Evolutionary conservation across 352 stramenopile genomes (phyloP).

Genomic region (Halophytophthora polymorphica): DNA sequence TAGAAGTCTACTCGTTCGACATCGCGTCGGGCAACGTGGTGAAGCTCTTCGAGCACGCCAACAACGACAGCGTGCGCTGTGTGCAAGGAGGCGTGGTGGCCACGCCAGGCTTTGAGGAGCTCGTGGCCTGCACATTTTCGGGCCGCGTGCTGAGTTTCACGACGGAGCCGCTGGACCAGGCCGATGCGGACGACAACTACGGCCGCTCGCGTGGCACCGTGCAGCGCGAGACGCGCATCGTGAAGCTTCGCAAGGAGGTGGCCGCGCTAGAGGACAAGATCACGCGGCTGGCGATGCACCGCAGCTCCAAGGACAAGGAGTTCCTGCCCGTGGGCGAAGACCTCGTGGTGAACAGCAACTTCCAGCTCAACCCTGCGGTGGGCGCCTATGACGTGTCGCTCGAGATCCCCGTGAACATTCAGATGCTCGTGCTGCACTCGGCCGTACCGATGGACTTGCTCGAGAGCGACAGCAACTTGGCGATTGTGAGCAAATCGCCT

Average conservation of each 20-base stretch:
- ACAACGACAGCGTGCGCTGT: conserved; percentile 71
- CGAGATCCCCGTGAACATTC: conserved; percentile 78
- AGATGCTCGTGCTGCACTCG: conserved; percentile 73
- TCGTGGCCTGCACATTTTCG: conserved; percentile 78
- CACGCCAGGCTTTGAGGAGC: conserved; percentile 68
- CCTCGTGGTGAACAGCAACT: conserved; percentile 74
- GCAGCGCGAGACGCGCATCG: conserved; percentile 72
- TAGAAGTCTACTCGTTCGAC: conserved; percentile 78
- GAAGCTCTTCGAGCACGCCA: conserved; percentile 67
- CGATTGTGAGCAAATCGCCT: conserved; percentile 72
- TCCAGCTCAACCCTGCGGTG: conserved; percentile 65
- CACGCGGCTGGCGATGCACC: conserved; percentile 46
- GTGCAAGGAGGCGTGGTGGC: conserved; percentile 70
- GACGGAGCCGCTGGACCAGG: conserved; percentile 75
- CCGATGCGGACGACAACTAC: conserved; percentile 70
- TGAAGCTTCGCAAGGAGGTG: conserved; percentile 81
- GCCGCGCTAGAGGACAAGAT: conserved; percentile 67
- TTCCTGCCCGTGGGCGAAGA: conserved; percentile 70
- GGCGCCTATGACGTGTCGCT: conserved; percentile 78
- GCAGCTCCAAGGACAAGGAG: conserved; percentile 50
- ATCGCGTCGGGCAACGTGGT: conserved; percentile 34
- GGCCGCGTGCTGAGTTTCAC: conserved; percentile 80
- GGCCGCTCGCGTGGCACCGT: conserved; percentile 72
- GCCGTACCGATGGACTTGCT: conserved; percentile 73
- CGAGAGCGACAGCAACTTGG: conserved; percentile 71